phyloP scores from a whole-genome alignment of 768 basidiomycete genomes.

The Leucocoprinus sp. region DNA sequence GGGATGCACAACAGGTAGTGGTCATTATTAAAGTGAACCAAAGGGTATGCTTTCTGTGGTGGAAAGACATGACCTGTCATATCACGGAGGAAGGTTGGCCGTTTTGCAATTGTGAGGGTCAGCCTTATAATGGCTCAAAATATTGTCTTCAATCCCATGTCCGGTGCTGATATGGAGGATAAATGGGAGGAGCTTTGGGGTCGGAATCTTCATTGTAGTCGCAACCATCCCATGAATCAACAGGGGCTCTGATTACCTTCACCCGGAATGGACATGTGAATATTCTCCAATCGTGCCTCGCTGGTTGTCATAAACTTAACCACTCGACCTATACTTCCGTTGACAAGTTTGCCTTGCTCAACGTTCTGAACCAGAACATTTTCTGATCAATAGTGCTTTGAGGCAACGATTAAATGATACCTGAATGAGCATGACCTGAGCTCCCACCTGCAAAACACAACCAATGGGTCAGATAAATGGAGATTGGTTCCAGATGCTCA shows the following conservation, averaged over 20 bases:
- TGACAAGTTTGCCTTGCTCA: conserved; percentile 52
- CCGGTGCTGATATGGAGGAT: not conserved
- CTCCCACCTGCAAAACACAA: conserved; percentile 42
- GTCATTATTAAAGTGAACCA: conserved; percentile 49
- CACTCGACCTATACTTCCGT: conserved; percentile 57
- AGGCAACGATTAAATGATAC: conserved; percentile 19
- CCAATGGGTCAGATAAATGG: not conserved
- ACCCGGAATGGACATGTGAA: conserved; percentile 25
- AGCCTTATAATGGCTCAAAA: not conserved
- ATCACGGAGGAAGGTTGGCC: not conserved
- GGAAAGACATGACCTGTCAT: not conserved
- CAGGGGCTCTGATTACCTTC: not conserved
- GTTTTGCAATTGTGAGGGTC: not conserved
- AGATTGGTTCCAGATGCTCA: conserved; percentile 11
- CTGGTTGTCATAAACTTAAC: conserved; percentile 37
- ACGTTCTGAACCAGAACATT: conserved; percentile 38
- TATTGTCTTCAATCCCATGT: conserved; percentile 2
- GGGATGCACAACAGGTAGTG: conserved; percentile 43
- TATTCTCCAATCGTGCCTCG: conserved; percentile 34
- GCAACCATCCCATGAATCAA: not conserved
- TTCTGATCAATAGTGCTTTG: not conserved
- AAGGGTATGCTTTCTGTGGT: conserved; percentile 37
- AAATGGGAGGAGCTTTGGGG: not conserved
- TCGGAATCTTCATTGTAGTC: conserved; percentile 4
- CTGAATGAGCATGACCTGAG: conserved; percentile 77